A percentile compares a stretch with the other conserved stretches of the same genome.
Conservation (phyloP, 129 eudicot genomes). For the Rutidosis leptorrhynchoides region DNA sequence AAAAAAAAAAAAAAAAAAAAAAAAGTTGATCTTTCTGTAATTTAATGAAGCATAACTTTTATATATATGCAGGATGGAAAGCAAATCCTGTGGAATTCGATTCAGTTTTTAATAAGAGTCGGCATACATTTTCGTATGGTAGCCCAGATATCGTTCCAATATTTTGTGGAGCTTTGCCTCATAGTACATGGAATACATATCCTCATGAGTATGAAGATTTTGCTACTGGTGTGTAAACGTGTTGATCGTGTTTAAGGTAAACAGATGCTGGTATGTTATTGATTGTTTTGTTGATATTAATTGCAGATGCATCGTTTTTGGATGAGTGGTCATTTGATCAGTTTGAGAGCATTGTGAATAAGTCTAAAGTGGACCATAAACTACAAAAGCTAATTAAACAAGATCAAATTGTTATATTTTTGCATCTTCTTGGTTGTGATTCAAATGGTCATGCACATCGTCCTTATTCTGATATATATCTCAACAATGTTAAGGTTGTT, state of each 20-base stretch:
- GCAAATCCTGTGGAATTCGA: constrained; percentile 99
- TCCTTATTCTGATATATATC: constrained; percentile 89
- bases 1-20: no score
- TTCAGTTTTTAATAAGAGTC: constrained; percentile 89
- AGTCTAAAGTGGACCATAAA: constrained; percentile 62
- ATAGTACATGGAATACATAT: constrained; percentile 91
- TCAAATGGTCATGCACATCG: constrained; percentile 99
- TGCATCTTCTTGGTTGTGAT: constrained; percentile 98
- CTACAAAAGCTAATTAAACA: constrained; percentile 63
- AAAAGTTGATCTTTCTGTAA: background rate
- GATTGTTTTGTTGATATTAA: constrained; percentile 20
- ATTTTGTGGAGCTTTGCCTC: constrained; percentile 87
- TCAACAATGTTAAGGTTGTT: constrained; percentile 95
- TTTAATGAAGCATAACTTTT: background rate
- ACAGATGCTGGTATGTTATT: constrained; percentile 7
- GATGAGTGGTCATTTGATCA: constrained; percentile 99
- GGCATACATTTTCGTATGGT: constrained; percentile 84
- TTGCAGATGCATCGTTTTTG: constrained; percentile 96
- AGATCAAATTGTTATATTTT: constrained; percentile 76
- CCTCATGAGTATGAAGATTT: constrained; percentile 98
- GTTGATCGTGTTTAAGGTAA: background rate
- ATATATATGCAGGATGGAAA: constrained; percentile 72
- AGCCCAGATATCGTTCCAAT: constrained; percentile 98
- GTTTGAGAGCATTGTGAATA: constrained; percentile 78
- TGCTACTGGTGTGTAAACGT: constrained; percentile 68